Evolutionary conservation across 306 rosid genomes (phyloP), one percentile per base, ranked within the genome.

Genomic region (Dalbergia oliveri): DNA sequence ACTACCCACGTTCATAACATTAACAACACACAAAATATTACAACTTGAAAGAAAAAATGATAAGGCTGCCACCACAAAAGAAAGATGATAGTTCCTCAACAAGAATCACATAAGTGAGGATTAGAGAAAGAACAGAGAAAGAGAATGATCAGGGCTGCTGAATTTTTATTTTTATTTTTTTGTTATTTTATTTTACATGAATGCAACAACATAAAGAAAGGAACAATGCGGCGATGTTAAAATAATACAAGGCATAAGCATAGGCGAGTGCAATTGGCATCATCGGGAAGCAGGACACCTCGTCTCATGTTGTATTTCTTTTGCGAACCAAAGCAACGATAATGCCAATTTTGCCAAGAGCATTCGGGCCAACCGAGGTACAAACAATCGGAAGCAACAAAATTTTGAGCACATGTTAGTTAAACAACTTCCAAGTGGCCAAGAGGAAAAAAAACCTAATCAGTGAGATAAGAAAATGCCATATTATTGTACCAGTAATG

Each of bases 341-440:
- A 72, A 72, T 44, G 69, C 61, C 82, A 77, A 72, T 43, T 64
- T 64, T 44, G 69, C 61, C 82, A 77, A 71, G 26, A 45, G 31
- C 8, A 58, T 45, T 57, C 39, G 18, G 39, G 41, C 59, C 3
- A 72, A 11, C 6, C 11, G 44, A 23, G 66, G 15, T 65, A 65
- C 70, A 73, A 43, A 73, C 84, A 73, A 43, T 43, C 1, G n/a
- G 63, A 31, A n/a, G 62, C 34, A 54, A 56, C 69, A 59, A 43
- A 64, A 15, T 66, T 26, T 74, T 56, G 4, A 75, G 53, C 9
- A 61, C 51, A 9, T 64, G 69, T 26, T 66, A 54, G 68, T 57
- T 66, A 23, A 57, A 70, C 73, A 76, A 51, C 63, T 18, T 51
- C 61, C 69, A 15, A 73, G 79, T 80, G 18, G 61, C 56, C 64